These are phyloP conservation scores for Pseudoscleropodium purum DNA, from an alignment of 225 moss, liverwort and hornwort species.

Conservation along the genomic window DNA sequence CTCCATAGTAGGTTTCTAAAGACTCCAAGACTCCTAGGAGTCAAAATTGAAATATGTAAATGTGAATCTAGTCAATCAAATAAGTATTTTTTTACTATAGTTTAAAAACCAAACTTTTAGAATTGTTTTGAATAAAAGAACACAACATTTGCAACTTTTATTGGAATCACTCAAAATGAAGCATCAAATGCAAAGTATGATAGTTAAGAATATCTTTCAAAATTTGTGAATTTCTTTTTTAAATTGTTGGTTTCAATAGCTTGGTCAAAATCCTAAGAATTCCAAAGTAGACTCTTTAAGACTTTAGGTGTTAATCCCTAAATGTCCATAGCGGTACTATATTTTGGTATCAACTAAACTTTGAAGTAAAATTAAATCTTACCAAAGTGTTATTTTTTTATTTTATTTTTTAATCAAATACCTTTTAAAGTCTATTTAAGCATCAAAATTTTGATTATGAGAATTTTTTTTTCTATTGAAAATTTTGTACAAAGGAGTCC, in stretches of 20 bases:
- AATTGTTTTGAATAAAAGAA: too few species aligned
- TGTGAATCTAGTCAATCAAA: background rate
- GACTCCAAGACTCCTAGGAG: background rate
- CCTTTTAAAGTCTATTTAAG: background rate
- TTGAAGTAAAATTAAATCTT: background rate
- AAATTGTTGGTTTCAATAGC: background rate
- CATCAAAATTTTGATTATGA: accelerated
- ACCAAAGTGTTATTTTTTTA: background rate
- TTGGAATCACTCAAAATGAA: background rate
- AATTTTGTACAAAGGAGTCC: accelerated
- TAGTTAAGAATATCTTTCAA: accelerated
- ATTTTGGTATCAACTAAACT: background rate
- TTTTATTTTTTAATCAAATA: background rate
- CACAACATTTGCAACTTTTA: background rate
- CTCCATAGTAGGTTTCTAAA: background rate
- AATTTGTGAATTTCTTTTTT: accelerated
- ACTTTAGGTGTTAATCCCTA: background rate
- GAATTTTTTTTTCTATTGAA: background rate
- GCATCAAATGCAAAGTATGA: background rate
- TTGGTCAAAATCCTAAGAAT: too few species aligned
- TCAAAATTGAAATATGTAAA: background rate
- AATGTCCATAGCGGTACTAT: background rate
- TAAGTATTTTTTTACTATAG: background rate
- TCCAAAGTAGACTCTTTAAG: background rate
- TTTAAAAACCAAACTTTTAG: background rate